Percentiles rank a stretch among this genome's conserved stretches.
phyloP scores from a whole-genome alignment of 305 asterid genomes.

The Euphrasia arctica region DNA sequence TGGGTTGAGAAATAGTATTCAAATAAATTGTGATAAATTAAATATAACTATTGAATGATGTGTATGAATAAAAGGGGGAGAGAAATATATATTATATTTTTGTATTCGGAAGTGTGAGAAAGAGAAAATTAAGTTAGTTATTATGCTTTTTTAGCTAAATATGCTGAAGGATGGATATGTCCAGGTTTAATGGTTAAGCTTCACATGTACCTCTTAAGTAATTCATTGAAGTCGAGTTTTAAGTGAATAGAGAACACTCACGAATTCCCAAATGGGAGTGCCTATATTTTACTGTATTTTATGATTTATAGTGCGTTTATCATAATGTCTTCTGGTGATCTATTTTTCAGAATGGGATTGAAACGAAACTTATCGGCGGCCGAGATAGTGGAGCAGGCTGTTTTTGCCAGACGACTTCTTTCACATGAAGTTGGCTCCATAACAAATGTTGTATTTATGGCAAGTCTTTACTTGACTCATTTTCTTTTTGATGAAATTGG shows the following conservation, averaged over 20 bases:
- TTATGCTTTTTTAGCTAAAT: neutral
- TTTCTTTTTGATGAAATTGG: neutral
- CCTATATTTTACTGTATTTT: constrained; percentile 10
- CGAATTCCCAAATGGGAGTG: neutral
- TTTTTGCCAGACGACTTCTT: constrained; percentile 72
- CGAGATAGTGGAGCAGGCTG: constrained; percentile 99
- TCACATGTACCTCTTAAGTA: constrained; percentile 2
- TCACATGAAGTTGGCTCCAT: constrained; percentile 71
- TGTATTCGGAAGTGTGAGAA: neutral
- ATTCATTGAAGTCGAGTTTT: constrained; percentile 13
- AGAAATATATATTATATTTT: neutral
- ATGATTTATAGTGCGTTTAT: neutral
- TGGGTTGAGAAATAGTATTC: neutral
- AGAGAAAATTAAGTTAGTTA: neutral
- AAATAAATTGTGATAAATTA: neutral
- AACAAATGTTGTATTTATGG: constrained; percentile 95
- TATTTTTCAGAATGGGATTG: constrained; percentile 80
- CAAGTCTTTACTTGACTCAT: constrained; percentile 26
- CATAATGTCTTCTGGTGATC: constrained; percentile 20
- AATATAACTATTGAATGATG: neutral
- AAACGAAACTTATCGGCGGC: constrained; percentile 76
- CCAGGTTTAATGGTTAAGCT: constrained; percentile 1
- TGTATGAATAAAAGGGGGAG: neutral
- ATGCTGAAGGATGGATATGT: constrained; percentile 13
- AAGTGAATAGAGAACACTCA: neutral